Percentiles rank a stretch among this genome's conserved stretches.
These are phyloP conservation scores for Xanthoconium purpureum DNA, from an alignment of 768 basidiomycete species.

Conservation along the genomic window DNA sequence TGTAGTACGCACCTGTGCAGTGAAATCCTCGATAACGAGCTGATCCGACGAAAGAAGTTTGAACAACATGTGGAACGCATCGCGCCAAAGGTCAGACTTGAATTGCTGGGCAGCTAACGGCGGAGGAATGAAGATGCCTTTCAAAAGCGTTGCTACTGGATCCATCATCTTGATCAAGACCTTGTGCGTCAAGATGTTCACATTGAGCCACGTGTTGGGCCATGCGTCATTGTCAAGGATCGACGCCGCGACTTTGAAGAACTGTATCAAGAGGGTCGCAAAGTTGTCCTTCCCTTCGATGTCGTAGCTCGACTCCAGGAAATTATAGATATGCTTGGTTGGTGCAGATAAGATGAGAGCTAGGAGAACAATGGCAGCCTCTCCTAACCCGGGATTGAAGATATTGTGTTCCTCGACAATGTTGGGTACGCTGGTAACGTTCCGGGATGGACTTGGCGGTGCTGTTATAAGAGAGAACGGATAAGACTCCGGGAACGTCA, in stretches of 20 bases:
- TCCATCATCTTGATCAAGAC: conserved; percentile 88
- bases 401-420: conserved; percentile 46
- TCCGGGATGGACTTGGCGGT: conserved; percentile 53
- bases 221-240: conserved; percentile 87
- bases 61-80: conserved; percentile 77
- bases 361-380: conserved; percentile 81
- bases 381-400: conserved; percentile 78
- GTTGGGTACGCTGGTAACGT: conserved; percentile 38
- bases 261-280: conserved; percentile 61
- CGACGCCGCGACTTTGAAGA: conserved; percentile 78
- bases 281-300: conserved; percentile 88
- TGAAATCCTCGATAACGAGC: conserved; percentile 91
- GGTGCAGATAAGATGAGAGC: conserved; percentile 80
- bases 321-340: conserved; percentile 69
- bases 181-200: conserved; percentile 84
- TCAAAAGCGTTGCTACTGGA: conserved; percentile 72
- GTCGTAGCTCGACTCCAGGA: conserved; percentile 76
- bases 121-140: conserved; percentile 75
- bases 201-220: conserved; percentile 87
- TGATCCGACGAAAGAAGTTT: conserved; percentile 87
- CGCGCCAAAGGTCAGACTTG: conserved; percentile 75
- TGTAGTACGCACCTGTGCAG: conserved; percentile 65
- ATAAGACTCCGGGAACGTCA: conserved; percentile 91
- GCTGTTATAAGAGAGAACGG: conserved; percentile 81
- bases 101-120: conserved; percentile 63